Base-by-base conservation (phyloP, 805 yeast species). In the Lipomyces sp. region DNA sequence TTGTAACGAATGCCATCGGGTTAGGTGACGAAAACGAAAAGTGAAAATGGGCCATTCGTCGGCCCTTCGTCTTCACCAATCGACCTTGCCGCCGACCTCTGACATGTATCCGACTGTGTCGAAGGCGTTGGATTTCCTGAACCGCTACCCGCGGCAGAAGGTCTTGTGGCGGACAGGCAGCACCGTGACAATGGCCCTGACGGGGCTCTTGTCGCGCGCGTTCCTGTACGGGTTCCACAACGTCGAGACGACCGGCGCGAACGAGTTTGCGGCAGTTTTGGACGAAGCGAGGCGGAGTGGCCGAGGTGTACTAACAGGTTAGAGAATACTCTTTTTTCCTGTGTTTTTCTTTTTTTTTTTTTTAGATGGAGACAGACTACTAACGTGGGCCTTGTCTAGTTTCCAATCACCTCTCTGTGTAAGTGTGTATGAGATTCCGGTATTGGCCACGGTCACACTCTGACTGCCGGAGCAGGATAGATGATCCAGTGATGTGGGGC, bases 401-500 rank as follows among this genome's bases (percentile, higher is more conserved):
- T 26, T 43, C 59, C 10, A 57, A 57, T 39, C 61, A 58, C 38
- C 43, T 58, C n/a, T 53, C 61, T 5, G 55, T 53, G 60, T 57
- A 47, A n/a, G 59, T 33, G 8, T 22, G 11, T 13, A 19, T 11
- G 38, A n/a, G n/a, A n/a, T n/a, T 34, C 16, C 7, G 11, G 13
- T n/a, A n/a, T 34, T n/a, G 10, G 7, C 38, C 14, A 8, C 38
- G 10, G 10, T 8, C 14, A 7, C 8, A 13, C 11, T 36, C 16
- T 43, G 22, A n/a, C 5, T 16, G 16, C 28, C 28, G 23, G 11
- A n/a, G 21, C 39, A 60, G 72, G 3, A 85, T 88, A 22, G 98
- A 91, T 65, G 98, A 91, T 63, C 98, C 98, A 0, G 75, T 86
- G 32, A 70, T 87, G 39, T 91, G 95, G 86, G 95, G 95, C 0